Conservation (phyloP, 129 eudicot genomes). For the Pseudognaphalium luteoalbum region DNA sequence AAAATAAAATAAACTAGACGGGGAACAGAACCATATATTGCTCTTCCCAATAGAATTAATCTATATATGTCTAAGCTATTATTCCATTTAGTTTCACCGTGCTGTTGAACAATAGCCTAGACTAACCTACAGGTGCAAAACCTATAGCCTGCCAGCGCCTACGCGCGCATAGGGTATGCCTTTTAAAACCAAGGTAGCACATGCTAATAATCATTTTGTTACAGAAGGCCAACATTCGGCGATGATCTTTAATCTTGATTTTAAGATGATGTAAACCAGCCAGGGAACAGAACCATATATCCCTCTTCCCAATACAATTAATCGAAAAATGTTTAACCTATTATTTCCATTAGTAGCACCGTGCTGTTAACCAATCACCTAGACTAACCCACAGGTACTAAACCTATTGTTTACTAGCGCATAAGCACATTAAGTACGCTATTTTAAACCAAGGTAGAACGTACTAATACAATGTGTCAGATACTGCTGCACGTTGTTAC, state of each 20-base stretch:
- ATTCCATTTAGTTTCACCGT: neutral
- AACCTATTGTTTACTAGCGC: too few species aligned
- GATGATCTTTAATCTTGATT: too few species aligned
- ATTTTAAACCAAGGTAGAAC: too few species aligned
- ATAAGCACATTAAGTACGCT: too few species aligned
- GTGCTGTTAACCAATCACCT: neutral
- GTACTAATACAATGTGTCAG: neutral
- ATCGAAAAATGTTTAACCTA: neutral
- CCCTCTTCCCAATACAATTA: neutral
- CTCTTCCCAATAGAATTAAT: slow-evolving; percentile 8
- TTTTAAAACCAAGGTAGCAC: too few species aligned
- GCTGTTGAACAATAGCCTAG: neutral
- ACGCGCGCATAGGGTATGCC: too few species aligned
- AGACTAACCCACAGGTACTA: too few species aligned
- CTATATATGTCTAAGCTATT: neutral
- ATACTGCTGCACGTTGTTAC: neutral
- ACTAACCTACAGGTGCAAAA: neutral
- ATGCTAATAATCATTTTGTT: neutral
- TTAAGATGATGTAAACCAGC: too few species aligned
- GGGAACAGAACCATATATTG: neutral
- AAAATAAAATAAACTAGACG: neutral
- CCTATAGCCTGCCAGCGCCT: neutral
- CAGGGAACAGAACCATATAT: too few species aligned
- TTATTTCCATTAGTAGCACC: neutral
- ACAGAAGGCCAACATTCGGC: neutral